Evolutionary conservation across 768 basidiomycete genomes (phyloP).

Genomic region (Suillus luteus): DNA sequence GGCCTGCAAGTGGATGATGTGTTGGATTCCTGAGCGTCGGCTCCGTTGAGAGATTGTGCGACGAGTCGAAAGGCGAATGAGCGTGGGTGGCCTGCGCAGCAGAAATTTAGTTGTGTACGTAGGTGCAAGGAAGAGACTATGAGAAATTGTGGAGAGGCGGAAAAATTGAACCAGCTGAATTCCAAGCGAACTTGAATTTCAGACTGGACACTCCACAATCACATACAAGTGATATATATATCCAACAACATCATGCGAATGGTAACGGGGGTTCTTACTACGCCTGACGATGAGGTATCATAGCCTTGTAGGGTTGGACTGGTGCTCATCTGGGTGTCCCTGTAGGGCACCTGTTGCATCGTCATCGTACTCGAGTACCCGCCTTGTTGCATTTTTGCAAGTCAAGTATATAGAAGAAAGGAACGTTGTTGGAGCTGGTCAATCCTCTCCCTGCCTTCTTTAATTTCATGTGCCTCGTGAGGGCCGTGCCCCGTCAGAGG

Average conservation of each 20-base stretch:
- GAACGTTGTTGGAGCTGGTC: not conserved
- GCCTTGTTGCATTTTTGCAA: not conserved
- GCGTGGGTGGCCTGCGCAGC: slow-evolving; percentile 40
- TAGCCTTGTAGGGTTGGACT: slow-evolving; percentile 32
- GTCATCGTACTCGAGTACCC: slow-evolving; percentile 27
- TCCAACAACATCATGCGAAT: not conserved
- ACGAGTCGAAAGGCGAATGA: slow-evolving; percentile 34
- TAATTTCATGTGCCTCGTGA: not conserved
- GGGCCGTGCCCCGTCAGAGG: not conserved
- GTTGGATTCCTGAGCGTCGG: slow-evolving; percentile 26
- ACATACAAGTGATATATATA: not conserved
- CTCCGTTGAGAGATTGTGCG: slow-evolving; percentile 21
- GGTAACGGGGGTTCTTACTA: slow-evolving; percentile 17
- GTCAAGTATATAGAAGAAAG: not conserved
- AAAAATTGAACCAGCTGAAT: not conserved
- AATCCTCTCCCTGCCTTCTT: not conserved
- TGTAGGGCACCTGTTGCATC: slow-evolving; percentile 31
- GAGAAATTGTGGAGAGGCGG: not conserved
- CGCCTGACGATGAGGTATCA: slow-evolving; percentile 28
- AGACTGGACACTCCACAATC: not conserved
- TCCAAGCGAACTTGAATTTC: slow-evolving; percentile 7
- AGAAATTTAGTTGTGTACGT: slow-evolving; percentile 16
- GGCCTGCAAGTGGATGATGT: slow-evolving; percentile 25
- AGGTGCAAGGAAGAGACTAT: slow-evolving; percentile 8
- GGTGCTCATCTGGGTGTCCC: slow-evolving; percentile 19